A percentile compares a stretch with the other conserved stretches of the same genome.
Evolutionary conservation across 352 stramenopile genomes (phyloP).

Genomic region (Globisporangium middletonii): DNA sequence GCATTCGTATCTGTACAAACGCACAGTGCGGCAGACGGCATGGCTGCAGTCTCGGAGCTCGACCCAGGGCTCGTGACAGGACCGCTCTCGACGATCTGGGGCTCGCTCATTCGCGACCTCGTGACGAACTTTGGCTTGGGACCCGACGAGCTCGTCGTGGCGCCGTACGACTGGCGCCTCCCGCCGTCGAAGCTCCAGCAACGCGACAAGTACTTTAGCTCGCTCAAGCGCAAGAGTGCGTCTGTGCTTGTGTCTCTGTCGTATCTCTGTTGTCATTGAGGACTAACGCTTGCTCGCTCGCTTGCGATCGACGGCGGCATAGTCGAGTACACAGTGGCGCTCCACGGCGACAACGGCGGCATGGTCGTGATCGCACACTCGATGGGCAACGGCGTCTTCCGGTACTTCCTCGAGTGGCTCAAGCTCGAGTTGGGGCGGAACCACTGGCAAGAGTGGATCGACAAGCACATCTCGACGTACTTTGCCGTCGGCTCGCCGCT

Average conservation of each 20-base stretch:
- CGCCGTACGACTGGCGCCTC: slow-evolving; percentile 79
- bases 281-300: no score
- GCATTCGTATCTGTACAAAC: neutral
- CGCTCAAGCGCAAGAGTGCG: slow-evolving; percentile 68
- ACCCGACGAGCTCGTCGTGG: slow-evolving; percentile 63
- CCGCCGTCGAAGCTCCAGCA: slow-evolving; percentile 62
- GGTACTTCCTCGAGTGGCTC: slow-evolving; percentile 81
- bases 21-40: slow-evolving; percentile 43
- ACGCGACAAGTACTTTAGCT: slow-evolving; percentile 70
- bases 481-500: slow-evolving; percentile 70
- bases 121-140: slow-evolving; percentile 64
- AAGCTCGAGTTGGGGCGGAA: slow-evolving; percentile 67
- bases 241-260: neutral
- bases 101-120: slow-evolving; percentile 55
- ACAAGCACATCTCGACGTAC: slow-evolving; percentile 66
- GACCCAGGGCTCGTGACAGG: slow-evolving; percentile 72
- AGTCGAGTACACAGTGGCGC: slow-evolving; percentile 58
- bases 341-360: slow-evolving; percentile 36
- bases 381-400: slow-evolving; percentile 75
- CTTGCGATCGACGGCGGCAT: no score
- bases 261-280: neutral
- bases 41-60: slow-evolving; percentile 61
- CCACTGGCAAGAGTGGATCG: slow-evolving; percentile 72
- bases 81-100: slow-evolving; percentile 68
- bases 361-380: slow-evolving; percentile 78